phyloP scores from a whole-genome alignment of 768 basidiomycete species.

The Auricularia sp. region DNA sequence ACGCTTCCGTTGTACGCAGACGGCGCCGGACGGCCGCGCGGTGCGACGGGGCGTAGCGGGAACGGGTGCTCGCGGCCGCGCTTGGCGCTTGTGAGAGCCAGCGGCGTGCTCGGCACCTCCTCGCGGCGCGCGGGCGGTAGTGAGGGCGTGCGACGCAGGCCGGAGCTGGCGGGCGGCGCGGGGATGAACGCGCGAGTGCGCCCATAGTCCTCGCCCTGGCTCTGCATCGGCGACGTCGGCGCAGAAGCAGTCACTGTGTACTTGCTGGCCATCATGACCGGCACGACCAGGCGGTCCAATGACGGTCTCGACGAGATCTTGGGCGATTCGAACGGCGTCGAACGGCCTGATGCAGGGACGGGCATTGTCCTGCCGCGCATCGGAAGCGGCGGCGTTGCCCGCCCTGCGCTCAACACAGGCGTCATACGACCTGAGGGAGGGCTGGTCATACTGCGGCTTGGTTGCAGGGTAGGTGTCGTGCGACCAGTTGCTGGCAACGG shows the following conservation, averaged over 20 bases:
- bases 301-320: background rate
- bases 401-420: too few species aligned
- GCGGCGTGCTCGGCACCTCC: background rate
- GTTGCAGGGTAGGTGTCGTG: background rate
- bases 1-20: background rate
- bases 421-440: background rate
- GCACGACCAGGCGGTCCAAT: too few species aligned
- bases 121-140: background rate
- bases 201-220: background rate
- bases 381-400: background rate
- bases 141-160: background rate
- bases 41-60: background rate
- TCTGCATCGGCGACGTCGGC: background rate
- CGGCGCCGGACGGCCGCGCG: background rate
- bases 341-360: background rate
- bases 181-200: background rate
- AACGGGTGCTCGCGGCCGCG: constrained; percentile 2
- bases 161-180: background rate
- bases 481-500: background rate
- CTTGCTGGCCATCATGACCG: too few species aligned
- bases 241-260: background rate
- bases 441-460: background rate
- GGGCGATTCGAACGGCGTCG: background rate
- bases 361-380: background rate
- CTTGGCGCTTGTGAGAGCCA: background rate